These are phyloP conservation scores for Pseudocercospora ulei DNA, from an alignment of 2,329 filamentous ascomycete genomes.

Conservation along the genomic window DNA sequence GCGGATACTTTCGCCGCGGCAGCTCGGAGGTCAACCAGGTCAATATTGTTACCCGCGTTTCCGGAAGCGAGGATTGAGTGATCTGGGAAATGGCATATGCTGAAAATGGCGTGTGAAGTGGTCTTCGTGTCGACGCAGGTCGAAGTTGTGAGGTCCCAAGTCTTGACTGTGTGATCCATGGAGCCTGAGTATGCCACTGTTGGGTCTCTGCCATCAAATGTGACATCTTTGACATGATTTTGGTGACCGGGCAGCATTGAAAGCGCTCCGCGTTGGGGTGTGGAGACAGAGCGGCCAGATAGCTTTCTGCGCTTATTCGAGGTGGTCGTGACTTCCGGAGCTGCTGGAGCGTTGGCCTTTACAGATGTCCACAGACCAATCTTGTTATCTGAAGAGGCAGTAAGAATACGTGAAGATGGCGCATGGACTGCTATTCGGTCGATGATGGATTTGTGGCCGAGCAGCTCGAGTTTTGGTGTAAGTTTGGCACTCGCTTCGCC, in stretches of 20 bases:
- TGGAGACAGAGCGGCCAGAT: conserved; percentile 37
- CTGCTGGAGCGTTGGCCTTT: conserved; percentile 64
- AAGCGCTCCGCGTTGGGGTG: conserved; percentile 67
- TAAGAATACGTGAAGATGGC: conserved; percentile 66
- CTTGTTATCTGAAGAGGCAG: conserved; percentile 71
- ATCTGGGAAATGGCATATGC: conserved; percentile 61
- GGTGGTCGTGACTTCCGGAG: conserved; percentile 58
- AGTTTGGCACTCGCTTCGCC: conserved; percentile 46
- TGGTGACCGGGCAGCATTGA: conserved; percentile 63
- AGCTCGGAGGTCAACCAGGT: conserved; percentile 80
- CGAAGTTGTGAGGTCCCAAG: conserved; percentile 78
- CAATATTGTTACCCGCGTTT: conserved; percentile 76
- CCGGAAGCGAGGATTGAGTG: conserved; percentile 60
- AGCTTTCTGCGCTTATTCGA: conserved; percentile 70
- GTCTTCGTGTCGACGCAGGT: conserved; percentile 70
- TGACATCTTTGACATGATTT: conserved; percentile 63
- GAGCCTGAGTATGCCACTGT: conserved; percentile 88
- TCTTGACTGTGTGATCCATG: conserved; percentile 81
- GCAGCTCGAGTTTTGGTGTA: conserved; percentile 67
- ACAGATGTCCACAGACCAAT: conserved; percentile 84
- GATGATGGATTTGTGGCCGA: conserved; percentile 67
- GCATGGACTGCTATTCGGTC: conserved; percentile 66
- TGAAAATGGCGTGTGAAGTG: conserved; percentile 73
- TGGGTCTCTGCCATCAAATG: conserved; percentile 74
- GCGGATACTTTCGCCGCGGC: conserved; percentile 66